phyloP scores from a whole-genome alignment of 2,329 filamentous ascomycete genomes.

The Trichoderma sp. region DNA sequence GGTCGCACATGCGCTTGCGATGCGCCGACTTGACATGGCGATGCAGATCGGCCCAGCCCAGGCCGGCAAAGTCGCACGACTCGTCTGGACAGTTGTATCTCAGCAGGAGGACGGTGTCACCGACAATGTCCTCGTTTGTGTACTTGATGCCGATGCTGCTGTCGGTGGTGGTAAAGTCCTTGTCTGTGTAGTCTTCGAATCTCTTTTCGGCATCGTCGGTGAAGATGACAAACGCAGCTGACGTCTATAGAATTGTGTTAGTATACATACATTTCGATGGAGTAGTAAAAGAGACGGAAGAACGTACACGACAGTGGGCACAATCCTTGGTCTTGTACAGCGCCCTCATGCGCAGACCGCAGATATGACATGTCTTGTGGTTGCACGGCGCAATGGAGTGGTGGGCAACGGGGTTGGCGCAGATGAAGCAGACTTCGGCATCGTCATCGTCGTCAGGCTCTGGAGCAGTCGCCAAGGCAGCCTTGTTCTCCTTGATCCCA shows the following conservation, averaged over 20 bases:
- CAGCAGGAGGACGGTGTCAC: conserved; percentile 82
- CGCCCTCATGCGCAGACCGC: conserved; percentile 82
- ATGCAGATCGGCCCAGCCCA: conserved; percentile 57
- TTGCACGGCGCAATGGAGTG: conserved; percentile 91
- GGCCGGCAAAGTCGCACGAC: conserved; percentile 75
- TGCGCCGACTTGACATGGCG: conserved; percentile 81
- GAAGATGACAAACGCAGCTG: conserved; percentile 83
- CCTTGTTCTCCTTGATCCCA: conserved; percentile 28
- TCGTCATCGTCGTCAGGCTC: conserved; percentile 53
- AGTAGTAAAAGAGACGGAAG: not conserved
- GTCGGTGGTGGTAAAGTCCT: conserved; percentile 75
- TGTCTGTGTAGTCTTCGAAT: conserved; percentile 75
- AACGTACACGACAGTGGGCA: conserved; percentile 83
- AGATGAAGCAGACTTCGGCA: conserved; percentile 93
- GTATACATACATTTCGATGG: conserved; percentile 23
- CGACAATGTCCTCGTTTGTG: conserved; percentile 82
- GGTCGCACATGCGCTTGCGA: conserved; percentile 84
- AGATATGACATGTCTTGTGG: conserved; percentile 95
- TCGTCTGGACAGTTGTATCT: conserved; percentile 92
- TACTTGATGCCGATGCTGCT: conserved; percentile 89
- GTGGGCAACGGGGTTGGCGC: conserved; percentile 84
- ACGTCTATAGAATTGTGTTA: conserved; percentile 44
- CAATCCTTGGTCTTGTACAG: conserved; percentile 96
- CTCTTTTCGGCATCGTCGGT: conserved; percentile 79
- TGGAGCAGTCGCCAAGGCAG: conserved; percentile 28